Base-by-base conservation (phyloP, 441 rosid species). In the Populus trichocarpa region DNA sequence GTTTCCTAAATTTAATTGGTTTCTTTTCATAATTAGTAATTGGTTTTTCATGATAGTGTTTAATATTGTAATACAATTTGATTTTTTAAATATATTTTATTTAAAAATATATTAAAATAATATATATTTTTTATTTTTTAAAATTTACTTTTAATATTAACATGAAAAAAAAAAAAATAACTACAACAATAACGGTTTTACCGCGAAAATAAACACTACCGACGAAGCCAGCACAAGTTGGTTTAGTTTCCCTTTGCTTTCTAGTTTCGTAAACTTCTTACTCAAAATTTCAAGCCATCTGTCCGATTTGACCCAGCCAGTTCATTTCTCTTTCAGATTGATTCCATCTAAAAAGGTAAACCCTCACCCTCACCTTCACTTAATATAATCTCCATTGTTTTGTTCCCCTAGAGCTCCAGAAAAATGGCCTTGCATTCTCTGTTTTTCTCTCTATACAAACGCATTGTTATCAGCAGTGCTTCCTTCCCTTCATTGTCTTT, bases 361-460 rank as follows among this genome's bases (percentile, higher is more conserved):
- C 30, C 23, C 7, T 18, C 30, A 22, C 64, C 7, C 0, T 74
- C 63, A 14, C 61, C 32, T 8, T 66, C 42, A 6, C 9, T 9
- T 8, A 5, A 20, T 50, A 33, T 50, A 7, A 26, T 53, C 25
- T 75, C 32, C 33, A 3, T 53, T 18, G 11, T 30, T 18, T 18
- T 26, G n/a, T 26, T n/a, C 61, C 22, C 61, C 67, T 42, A 12
- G 25, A 28, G 46, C 72, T 40, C 28, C 23, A 22, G 66, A 10
- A 69, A 68, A 2, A 68, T 76, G 78, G 11, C 70, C 25, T 61
- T 71, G 75, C 30, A 8, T 13, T 40, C 71, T 77, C 26, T 22
- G 35, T 28, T 2, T 35, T 12, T 59, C 26, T 10, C 66, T 61
- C 66, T 61, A 13, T 22, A 22, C 6, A 9, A 61, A 13, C 25